Evolutionary conservation across 805 yeast species (phyloP).

Genomic region (Schizosaccharomyces lindneri): DNA sequence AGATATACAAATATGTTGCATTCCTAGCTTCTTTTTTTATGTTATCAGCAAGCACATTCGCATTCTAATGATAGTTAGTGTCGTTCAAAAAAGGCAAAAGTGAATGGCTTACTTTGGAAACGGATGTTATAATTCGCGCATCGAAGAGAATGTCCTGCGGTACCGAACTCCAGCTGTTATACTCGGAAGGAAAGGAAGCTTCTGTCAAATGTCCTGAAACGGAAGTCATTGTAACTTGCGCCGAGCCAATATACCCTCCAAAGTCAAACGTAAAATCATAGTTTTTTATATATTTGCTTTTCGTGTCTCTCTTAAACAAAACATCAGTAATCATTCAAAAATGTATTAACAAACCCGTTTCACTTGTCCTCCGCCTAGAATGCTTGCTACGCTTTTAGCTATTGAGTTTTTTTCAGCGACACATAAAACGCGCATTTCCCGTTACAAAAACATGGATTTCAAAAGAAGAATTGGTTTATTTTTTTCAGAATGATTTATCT

Average conservation of each 20-base stretch:
- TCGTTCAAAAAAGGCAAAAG: background rate
- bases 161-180: constrained; percentile 32
- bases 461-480: no score
- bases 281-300: constrained; percentile 44
- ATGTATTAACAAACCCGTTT: constrained; percentile 10
- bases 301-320: constrained; percentile 17
- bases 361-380: constrained; percentile 49
- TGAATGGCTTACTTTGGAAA: constrained; percentile 3
- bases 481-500: no score
- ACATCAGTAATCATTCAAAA: background rate
- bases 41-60: constrained; percentile 31
- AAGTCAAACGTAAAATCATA: constrained; percentile 51
- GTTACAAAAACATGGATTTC: background rate
- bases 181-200: constrained; percentile 37
- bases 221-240: constrained; percentile 74
- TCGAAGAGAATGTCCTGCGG: constrained; percentile 21
- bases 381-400: constrained; percentile 55
- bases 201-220: constrained; percentile 67
- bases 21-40: constrained; percentile 37
- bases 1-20: constrained; percentile 51
- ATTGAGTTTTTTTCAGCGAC: constrained; percentile 96
- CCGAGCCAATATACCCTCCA: constrained; percentile 24
- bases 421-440: constrained; percentile 30
- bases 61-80: constrained; percentile 12
- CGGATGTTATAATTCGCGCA: constrained; percentile 15